Evolutionary conservation across 495 filamentous ascomycete genomes (phyloP).

Genomic region (Xylaria nigripes): DNA sequence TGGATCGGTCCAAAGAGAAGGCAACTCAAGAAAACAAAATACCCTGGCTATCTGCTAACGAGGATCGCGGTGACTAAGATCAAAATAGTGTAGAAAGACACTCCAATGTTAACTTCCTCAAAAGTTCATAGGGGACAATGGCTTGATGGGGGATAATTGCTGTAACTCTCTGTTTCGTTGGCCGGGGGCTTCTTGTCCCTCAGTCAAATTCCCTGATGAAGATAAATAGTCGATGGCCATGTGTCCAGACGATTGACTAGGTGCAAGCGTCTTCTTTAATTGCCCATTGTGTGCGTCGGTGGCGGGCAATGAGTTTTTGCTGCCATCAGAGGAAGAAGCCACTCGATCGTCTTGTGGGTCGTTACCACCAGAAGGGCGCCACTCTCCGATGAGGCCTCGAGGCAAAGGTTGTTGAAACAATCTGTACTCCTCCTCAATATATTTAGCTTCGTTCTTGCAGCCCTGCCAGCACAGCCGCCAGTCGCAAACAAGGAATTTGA

Average conservation of each 20-base stretch:
- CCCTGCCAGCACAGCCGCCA: slow-evolving; percentile 95
- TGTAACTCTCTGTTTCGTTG: slow-evolving; percentile 34
- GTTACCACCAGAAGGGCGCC: slow-evolving; percentile 11
- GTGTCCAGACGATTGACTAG: slow-evolving; percentile 22
- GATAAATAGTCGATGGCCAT: slow-evolving; percentile 29
- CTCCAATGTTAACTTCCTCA: slow-evolving; percentile 14
- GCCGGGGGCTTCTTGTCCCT: slow-evolving; percentile 32
- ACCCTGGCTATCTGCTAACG: not conserved
- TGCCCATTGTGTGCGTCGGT: slow-evolving; percentile 22
- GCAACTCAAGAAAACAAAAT: not conserved
- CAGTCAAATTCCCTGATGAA: slow-evolving; percentile 35
- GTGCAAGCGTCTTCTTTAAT: slow-evolving; percentile 27
- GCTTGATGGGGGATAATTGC: slow-evolving; percentile 61
- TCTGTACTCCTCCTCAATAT: slow-evolving; percentile 63
- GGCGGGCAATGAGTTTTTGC: slow-evolving; percentile 32
- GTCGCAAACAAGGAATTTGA: slow-evolving; percentile 83
- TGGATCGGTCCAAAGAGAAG: not conserved
- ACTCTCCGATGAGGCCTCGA: slow-evolving; percentile 18
- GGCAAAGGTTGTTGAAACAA: slow-evolving; percentile 47
- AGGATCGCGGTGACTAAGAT: not conserved
- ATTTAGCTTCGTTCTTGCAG: slow-evolving; percentile 82
- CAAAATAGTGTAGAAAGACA: not conserved
- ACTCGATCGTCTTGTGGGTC: slow-evolving; percentile 47
- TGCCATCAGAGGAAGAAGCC: slow-evolving; percentile 60
- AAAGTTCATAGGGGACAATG: slow-evolving; percentile 61